Base-by-base conservation (phyloP, 352 stramenopile species). In the Phytophthora podocarpi region DNA sequence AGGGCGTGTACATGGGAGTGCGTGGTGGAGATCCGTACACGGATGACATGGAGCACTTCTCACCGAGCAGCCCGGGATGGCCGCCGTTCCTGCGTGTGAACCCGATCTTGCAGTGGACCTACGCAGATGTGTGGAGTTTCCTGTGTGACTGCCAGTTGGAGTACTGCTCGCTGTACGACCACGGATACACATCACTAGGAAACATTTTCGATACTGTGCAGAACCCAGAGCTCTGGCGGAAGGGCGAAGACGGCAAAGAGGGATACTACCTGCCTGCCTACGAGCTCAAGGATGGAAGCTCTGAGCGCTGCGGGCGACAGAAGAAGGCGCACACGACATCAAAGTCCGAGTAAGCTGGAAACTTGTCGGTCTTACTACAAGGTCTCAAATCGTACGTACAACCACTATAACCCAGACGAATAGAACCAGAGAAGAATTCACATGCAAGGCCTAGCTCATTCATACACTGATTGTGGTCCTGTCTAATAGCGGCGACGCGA, bases 51-150 rank as follows among this genome's bases (percentile, higher is more conserved):
- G 85, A 94, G 41, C 83, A 95, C 58, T 95, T 93, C 53, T 80
- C 78, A 11, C 89, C 90, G 9, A 96, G 86, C 60, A 91, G 88
- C 15, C 76, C 86, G 7, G 91, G 90, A 3, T 98, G 91, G 96
- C 97, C 97, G 31, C 88, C 96, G 11, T 99, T 99, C 67, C 85
- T 99, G 74, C 83, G 97, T 27, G 90, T 99, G n/a, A 99, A 99
- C 76, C 97, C 97, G n/a, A 97, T 99, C 37, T 68, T 99, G 30
- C 62, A 93, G 47, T 99, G 97, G 97, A 97, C 84, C 5, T 99
- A 99, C 77, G 83, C 83, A 6, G 84, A 98, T 63, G 90, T 98
- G 13, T 99, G 94, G 95, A 74, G 87, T 37, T 99, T 98, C 70
- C 55, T 98, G 37, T 82, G 90, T 15, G 69, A 91, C 16, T 97